These are phyloP conservation scores for Rosa rugosa DNA, from an alignment of 306 rosid species.

Conservation along the genomic window DNA sequence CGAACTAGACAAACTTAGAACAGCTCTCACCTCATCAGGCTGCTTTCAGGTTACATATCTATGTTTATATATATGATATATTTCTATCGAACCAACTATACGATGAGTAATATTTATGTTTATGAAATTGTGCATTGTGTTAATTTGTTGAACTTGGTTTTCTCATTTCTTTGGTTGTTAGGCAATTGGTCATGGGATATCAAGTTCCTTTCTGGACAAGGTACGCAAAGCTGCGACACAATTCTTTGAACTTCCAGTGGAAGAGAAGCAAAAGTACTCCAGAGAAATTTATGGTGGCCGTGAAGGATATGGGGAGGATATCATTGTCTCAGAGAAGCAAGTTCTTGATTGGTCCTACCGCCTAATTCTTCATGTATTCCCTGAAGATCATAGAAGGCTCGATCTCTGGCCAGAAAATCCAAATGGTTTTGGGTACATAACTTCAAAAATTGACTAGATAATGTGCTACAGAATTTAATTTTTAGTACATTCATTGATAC, in stretches of 20 bases:
- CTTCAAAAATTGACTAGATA: not conserved
- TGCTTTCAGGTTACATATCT: conserved; percentile 92
- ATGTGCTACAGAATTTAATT: not conserved
- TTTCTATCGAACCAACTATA: no score
- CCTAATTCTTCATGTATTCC: conserved; percentile 46
- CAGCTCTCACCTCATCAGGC: conserved; percentile 56
- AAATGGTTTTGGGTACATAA: conserved; percentile 43
- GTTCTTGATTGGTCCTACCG: conserved; percentile 77
- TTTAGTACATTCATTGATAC: not conserved
- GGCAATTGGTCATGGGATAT: conserved; percentile 73
- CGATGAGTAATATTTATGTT: not conserved
- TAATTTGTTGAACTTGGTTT: not conserved
- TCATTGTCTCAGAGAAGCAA: conserved; percentile 46
- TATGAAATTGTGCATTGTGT: not conserved
- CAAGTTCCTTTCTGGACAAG: conserved; percentile 53
- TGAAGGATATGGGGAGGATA: conserved; percentile 77
- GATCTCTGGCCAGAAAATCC: conserved; percentile 63
- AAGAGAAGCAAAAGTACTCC: conserved; percentile 54
- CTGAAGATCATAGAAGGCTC: conserved; percentile 50
- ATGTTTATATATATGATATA: no score
- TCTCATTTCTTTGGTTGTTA: conserved; percentile 5
- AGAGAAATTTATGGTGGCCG: conserved; percentile 17
- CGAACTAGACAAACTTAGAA: conserved; percentile 49
- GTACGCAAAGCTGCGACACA: conserved; percentile 47
- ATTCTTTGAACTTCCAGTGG: conserved; percentile 55